Conservation (phyloP, 257 asterid species). For the Petunia secreta region DNA sequence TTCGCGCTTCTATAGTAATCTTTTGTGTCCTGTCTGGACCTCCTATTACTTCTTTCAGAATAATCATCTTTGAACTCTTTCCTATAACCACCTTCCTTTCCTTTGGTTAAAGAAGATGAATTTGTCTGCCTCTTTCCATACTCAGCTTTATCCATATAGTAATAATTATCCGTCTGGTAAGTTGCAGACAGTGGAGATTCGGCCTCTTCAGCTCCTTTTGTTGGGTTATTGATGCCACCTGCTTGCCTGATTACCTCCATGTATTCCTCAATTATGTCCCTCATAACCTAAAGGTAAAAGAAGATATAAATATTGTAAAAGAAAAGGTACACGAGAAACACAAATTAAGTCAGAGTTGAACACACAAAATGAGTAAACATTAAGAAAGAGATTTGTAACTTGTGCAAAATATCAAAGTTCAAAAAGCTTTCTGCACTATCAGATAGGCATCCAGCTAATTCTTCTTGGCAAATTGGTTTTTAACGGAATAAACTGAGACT, state of each 20-base stretch:
- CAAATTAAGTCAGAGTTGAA: not conserved
- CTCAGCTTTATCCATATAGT: slow-evolving; percentile 35
- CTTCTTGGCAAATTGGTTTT: not conserved
- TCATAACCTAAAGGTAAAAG: slow-evolving; percentile 55
- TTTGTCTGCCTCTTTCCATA: slow-evolving; percentile 36
- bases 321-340: slow-evolving; percentile 15
- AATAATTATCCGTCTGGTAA: slow-evolving; percentile 33
- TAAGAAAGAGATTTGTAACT: not conserved
- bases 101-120: slow-evolving; percentile 36
- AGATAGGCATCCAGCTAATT: slow-evolving; percentile 4
- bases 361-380: slow-evolving; percentile 16
- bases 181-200: slow-evolving; percentile 43
- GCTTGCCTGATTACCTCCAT: slow-evolving; percentile 80
- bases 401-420: not conserved
- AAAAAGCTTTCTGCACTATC: slow-evolving; percentile 3
- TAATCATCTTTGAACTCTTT: slow-evolving; percentile 35
- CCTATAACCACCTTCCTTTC: slow-evolving; percentile 38
- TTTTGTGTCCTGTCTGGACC: slow-evolving; percentile 35
- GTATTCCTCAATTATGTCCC: slow-evolving; percentile 79
- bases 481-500: not conserved
- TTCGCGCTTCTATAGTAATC: slow-evolving; percentile 38
- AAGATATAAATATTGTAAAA: slow-evolving; percentile 10
- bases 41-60: slow-evolving; percentile 39
- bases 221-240: slow-evolving; percentile 43
- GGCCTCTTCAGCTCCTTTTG: slow-evolving; percentile 44